Evolutionary conservation across 179 eudicot genomes (phyloP).

Genomic region (Silene noctiflora): DNA sequence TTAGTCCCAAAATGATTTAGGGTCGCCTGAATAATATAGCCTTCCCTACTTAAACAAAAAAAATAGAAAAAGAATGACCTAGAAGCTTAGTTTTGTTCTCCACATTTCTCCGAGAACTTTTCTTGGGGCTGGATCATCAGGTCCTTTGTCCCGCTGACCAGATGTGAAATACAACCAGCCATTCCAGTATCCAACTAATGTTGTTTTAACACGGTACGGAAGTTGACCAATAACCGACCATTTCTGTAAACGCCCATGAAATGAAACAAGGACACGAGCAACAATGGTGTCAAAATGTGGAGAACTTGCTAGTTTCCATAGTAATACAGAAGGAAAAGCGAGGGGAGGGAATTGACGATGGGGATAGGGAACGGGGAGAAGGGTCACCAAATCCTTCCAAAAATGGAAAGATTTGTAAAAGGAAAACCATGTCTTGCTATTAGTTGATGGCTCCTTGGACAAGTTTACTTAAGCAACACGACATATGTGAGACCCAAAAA

Average conservation of each 20-base stretch:
- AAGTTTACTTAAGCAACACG: not conserved
- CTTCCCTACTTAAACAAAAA: not conserved
- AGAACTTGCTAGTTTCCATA: not conserved
- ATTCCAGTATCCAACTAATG: constrained; percentile 80
- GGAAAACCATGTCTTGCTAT: too few species aligned
- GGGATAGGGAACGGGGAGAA: not conserved
- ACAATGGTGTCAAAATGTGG: not conserved
- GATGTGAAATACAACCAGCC: constrained; percentile 93
- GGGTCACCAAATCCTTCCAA: not conserved
- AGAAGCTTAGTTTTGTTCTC: constrained; percentile 80
- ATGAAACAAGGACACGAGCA: constrained; percentile 2
- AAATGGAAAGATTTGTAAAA: too few species aligned
- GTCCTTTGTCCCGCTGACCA: constrained; percentile 93
- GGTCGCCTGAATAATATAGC: constrained; percentile 20
- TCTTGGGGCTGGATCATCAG: constrained; percentile 81
- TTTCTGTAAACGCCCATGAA: constrained; percentile 42
- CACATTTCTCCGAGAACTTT: constrained; percentile 92
- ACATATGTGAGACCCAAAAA: not conserved
- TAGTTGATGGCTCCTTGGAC: too few species aligned
- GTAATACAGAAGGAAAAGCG: not conserved
- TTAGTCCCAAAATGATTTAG: too few species aligned
- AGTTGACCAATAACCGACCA: constrained; percentile 90
- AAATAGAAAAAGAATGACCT: not conserved
- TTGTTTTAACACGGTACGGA: constrained; percentile 91
- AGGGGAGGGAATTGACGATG: not conserved